Evolutionary conservation across 495 filamentous ascomycete species (phyloP).

Genomic region (Xylaria longipes): DNA sequence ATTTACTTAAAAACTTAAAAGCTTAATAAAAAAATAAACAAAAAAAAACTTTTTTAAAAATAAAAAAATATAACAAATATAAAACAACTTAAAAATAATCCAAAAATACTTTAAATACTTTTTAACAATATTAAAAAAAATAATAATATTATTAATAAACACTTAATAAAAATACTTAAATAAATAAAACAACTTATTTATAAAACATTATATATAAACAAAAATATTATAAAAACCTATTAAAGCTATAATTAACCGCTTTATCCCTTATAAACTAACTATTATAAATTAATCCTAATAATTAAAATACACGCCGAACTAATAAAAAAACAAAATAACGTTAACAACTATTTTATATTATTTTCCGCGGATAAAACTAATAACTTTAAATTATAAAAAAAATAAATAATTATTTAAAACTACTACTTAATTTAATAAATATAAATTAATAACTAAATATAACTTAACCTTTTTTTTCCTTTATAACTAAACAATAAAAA

Average conservation of each 20-base stretch:
- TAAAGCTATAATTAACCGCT: neutral
- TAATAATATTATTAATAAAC: constrained; percentile 1
- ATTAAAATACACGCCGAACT: neutral
- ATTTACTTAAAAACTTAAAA: no score
- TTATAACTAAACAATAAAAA: neutral
- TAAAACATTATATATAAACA: neutral
- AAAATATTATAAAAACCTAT: neutral
- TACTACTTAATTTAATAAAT: neutral
- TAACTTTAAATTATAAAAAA: neutral
- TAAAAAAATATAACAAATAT: neutral
- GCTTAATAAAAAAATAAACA: no score
- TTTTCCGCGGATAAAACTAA: neutral
- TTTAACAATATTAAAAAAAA: neutral
- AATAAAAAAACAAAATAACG: neutral
- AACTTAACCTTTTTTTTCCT: neutral
- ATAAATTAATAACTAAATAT: neutral
- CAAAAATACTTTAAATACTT: neutral
- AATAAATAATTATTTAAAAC: neutral
- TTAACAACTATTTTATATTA: neutral
- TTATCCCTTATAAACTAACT: neutral
- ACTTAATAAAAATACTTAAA: neutral
- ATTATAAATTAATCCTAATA: neutral
- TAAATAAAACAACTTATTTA: neutral
- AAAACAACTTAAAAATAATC: neutral
- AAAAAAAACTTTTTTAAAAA: no score